Base-by-base conservation (phyloP, 805 yeast species). In the Ogataea sp. region DNA sequence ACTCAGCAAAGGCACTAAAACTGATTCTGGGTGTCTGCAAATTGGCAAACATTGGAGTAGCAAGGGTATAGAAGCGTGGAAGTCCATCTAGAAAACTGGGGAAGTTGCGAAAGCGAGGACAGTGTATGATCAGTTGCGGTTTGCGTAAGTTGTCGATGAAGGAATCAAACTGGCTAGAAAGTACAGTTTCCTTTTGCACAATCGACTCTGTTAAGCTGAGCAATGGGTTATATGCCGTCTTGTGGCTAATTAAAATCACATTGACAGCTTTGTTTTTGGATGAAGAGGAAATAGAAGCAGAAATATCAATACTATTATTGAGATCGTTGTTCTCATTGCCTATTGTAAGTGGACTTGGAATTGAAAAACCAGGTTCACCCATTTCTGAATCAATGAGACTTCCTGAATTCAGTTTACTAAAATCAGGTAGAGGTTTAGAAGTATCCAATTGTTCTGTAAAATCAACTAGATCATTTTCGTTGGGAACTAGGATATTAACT, bases 121-220 rank as follows among this genome's bases (percentile, higher is more conserved):
- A 43, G 28, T 48, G 44, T 21, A 50, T n/a, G n/a, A 50, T 43
- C 28, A 52, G 35, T 10, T 47, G 49, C 4, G 53, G 53, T 3
- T 48, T 24, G 5, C 43, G 46, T n/a, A 43, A 32, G 3, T 35
- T 39, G 6, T 33, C 34, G 13, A 31, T 31, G 17, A 24, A 18
- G 14, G 40, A 8, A 46, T 39, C n/a, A 46, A 20, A 29, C 31
- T 23, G 11, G 26, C 11, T 7, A 23, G 11, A 23, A 8, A 11
- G 26, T 23, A 23, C 7, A 23, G 7, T 23, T 8, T 7, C 11
- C 11, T 23, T 11, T 23, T 23, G 7, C 26, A 11, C 11, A 23
- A 23, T 17, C 18, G 32, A 18, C 20, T 28, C 14, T 10, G 24
- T 15, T 25, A 33, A 20, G 11, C 9, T 9, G 20, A 38, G 20